Evolutionary conservation across 2,329 filamentous ascomycete species (phyloP).

Genomic region (Alternaria solani): DNA sequence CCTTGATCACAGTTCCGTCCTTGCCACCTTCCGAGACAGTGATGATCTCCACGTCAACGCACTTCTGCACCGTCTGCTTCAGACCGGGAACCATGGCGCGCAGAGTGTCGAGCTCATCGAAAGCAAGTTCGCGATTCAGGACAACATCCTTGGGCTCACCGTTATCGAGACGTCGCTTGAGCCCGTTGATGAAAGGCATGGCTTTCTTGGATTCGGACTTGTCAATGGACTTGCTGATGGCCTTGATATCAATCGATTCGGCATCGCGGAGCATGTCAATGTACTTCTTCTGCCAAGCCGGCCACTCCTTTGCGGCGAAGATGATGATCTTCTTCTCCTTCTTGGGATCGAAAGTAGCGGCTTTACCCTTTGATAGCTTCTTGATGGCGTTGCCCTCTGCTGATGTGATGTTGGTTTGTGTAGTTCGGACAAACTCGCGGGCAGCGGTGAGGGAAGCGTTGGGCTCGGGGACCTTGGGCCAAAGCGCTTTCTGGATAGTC

Average conservation of each 20-base stretch:
- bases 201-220: slow-evolving; percentile 97
- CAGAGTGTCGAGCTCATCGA: slow-evolving; percentile 82
- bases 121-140: slow-evolving; percentile 83
- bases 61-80: slow-evolving; percentile 75
- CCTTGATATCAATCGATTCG: slow-evolving; percentile 77
- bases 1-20: slow-evolving; percentile 64
- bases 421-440: slow-evolving; percentile 80
- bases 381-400: slow-evolving; percentile 85
- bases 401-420: slow-evolving; percentile 80
- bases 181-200: slow-evolving; percentile 90
- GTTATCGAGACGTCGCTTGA: slow-evolving; percentile 81
- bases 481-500: slow-evolving; percentile 81
- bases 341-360: slow-evolving; percentile 83
- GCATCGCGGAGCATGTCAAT: slow-evolving; percentile 42
- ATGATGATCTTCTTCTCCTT: slow-evolving; percentile 92
- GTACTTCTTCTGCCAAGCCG: slow-evolving; percentile 75
- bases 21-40: slow-evolving; percentile 75
- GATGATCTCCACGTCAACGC: slow-evolving; percentile 75
- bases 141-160: slow-evolving; percentile 73
- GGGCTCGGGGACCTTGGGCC: slow-evolving; percentile 72
- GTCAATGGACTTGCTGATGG: slow-evolving; percentile 76
- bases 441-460: slow-evolving; percentile 76
- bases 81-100: slow-evolving; percentile 80
- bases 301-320: slow-evolving; percentile 80
- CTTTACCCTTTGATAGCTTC: slow-evolving; percentile 93